These are phyloP conservation scores for Pseudoperonospora humuli DNA, from an alignment of 352 stramenopile species.

Conservation along the genomic window DNA sequence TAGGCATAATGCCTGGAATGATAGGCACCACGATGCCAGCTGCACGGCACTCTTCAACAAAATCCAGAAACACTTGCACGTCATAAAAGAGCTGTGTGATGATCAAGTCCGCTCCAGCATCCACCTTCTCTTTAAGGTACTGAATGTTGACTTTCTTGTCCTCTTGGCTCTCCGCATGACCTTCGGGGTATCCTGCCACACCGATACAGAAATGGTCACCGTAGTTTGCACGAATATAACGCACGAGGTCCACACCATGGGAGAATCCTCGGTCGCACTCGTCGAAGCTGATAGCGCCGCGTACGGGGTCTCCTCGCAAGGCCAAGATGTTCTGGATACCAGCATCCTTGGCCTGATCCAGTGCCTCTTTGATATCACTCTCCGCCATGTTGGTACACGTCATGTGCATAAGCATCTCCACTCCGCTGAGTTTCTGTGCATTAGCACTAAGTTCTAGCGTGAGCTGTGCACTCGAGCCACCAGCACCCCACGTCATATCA, in stretches of 20 bases:
- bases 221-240: constrained; percentile 93
- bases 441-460: constrained; percentile 93
- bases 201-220: constrained; percentile 94
- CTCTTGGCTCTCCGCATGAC: constrained; percentile 88
- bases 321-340: constrained; percentile 99
- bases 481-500: constrained; percentile 99
- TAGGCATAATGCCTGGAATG: constrained; percentile 98
- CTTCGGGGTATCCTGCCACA: constrained; percentile 97
- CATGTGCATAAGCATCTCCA: constrained; percentile 94
- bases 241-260: constrained; percentile 94
- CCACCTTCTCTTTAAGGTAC: constrained; percentile 97
- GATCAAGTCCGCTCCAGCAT: constrained; percentile 97
- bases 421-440: constrained; percentile 85
- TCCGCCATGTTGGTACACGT: constrained; percentile 98
- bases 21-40: constrained; percentile 93
- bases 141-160: constrained; percentile 89
- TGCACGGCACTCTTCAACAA: constrained; percentile 87
- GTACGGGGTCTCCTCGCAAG: constrained; percentile 93
- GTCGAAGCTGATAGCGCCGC: constrained; percentile 83
- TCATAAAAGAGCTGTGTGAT: constrained; percentile 99
- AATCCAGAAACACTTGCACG: constrained; percentile 90
- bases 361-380: constrained; percentile 87
- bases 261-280: constrained; percentile 90
- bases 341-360: constrained; percentile 84
- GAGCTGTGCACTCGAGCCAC: constrained; percentile 93